Evolutionary conservation across 495 filamentous ascomycete species (phyloP).

Genomic region (Trichocladium antarcticum): DNA sequence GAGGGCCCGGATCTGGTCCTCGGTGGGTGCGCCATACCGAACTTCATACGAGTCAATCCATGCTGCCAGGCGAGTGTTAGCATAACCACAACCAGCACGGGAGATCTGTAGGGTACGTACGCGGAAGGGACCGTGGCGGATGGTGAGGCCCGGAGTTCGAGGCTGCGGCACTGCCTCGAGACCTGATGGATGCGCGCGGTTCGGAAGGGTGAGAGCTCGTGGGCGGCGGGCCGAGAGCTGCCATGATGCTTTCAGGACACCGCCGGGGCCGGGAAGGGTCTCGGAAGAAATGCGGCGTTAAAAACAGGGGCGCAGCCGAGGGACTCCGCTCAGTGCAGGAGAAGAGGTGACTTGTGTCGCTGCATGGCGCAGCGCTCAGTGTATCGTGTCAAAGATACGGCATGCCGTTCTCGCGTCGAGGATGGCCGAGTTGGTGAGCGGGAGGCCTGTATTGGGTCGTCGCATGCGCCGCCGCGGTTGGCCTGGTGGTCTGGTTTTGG

Average conservation of each 20-base stretch:
- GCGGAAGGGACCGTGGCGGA: conserved; percentile 29
- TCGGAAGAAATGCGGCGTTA: too few species aligned
- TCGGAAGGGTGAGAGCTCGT: conserved; percentile 20
- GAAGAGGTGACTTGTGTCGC: too few species aligned
- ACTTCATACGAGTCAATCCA: conserved; percentile 46
- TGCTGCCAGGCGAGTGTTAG: conserved; percentile 28
- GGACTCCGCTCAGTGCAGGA: too few species aligned
- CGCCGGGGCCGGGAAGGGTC: too few species aligned
- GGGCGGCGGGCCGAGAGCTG: conserved; percentile 12
- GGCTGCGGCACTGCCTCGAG: conserved; percentile 6
- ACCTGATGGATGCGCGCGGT: conserved; percentile 13
- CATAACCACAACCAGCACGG: background rate
- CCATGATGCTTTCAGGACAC: conserved; percentile 11
- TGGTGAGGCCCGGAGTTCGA: conserved; percentile 8
- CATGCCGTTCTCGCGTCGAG: background rate
- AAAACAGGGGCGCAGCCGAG: too few species aligned
- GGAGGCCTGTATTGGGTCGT: background rate
- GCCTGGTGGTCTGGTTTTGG: conserved; percentile 2
- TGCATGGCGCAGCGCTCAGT: conserved; percentile 4
- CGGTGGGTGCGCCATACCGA: conserved; percentile 25
- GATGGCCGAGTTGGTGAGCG: background rate
- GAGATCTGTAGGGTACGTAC: conserved; percentile 25
- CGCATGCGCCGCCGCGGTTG: background rate
- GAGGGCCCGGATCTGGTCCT: conserved; percentile 23
- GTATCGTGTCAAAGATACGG: background rate